A percentile compares a stretch with the other conserved stretches of the same genome.
Evolutionary conservation across 2,329 filamentous ascomycete genomes (phyloP).

Genomic region (Cucurbitaria berberidis): DNA sequence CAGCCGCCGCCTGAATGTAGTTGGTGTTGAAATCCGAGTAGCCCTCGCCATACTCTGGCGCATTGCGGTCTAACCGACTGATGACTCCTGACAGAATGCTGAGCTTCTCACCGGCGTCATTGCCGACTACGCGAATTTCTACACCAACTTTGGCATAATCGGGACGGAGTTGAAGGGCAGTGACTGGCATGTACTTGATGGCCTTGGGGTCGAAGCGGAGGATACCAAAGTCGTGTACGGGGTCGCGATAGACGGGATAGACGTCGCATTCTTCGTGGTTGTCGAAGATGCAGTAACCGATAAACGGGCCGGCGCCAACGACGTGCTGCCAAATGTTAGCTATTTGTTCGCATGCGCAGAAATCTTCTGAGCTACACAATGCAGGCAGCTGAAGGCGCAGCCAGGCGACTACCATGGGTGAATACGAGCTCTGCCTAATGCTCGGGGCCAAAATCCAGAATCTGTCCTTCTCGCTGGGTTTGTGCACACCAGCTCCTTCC

Average conservation of each 20-base stretch:
- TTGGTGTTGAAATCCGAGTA: constrained; percentile 97
- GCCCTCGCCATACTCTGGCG: constrained; percentile 91
- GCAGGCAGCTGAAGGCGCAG: no score
- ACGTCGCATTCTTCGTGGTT: constrained; percentile 98
- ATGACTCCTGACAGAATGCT: constrained; percentile 98
- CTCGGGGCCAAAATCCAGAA: no score
- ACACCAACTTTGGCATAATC: constrained; percentile 87
- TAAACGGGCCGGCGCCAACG: constrained; percentile 93
- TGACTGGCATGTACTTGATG: constrained; percentile 96
- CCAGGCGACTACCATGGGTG: no score
- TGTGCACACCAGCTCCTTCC: no score
- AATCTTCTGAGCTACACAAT: no score
- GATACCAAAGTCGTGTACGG: constrained; percentile 97
- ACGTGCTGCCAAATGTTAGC: constrained; percentile 73
- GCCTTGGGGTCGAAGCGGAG: constrained; percentile 93
- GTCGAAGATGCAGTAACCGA: constrained; percentile 98
- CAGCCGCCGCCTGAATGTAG: constrained; percentile 97
- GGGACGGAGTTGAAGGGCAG: constrained; percentile 78
- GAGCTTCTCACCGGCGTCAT: constrained; percentile 97
- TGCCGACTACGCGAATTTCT: constrained; percentile 96
- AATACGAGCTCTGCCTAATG: no score
- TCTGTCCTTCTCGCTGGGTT: no score
- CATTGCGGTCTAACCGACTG: constrained; percentile 92
- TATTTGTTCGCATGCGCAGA: constrained; percentile 31
- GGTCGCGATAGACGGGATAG: constrained; percentile 95